Base-by-base conservation (phyloP, 202 grass and related monocot genomes). In the Dendrocalamus latiflorus region DNA sequence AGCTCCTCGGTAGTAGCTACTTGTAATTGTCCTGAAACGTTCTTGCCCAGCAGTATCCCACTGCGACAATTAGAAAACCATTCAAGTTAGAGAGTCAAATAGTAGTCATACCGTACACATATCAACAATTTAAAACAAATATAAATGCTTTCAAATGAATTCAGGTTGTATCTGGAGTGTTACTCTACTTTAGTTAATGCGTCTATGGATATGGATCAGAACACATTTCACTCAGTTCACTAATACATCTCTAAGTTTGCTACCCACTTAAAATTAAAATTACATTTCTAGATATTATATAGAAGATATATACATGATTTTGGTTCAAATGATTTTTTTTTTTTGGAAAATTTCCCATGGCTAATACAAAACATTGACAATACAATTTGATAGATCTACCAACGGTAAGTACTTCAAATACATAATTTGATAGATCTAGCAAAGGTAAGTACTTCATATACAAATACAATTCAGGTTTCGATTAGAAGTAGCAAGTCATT, bases 1-100 rank as follows among this genome's bases (percentile, higher is more conserved):
- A 69, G 92, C 92, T 62, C 92, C 92, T 74, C 92, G 78, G 43
- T 94, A 94, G 74, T 94, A 94, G 86, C 92, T 94, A 45, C 92
- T 94, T 18, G 92, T 94, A 63, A 94, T 94, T 47, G 92, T 94
- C 72, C 92, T 89, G 85, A 94, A 94, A 21, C 92, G 84, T 79
- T 94, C 92, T 90, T 94, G 92, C 4, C 92, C 92, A 80, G 92
- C 92, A 49, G 92, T 94, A 65, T 94, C 92, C 92, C 92, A 94
- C 92, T 94, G 74, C 30, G n/a, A 72, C 39, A 65, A 30, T 58
- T 25, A 58, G 8, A 87, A 62, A 71, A 75, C 11, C 39, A 78
- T 56, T 48, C 76, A 59, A 86, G 64, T 61, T 75, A 34, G 38
- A 54, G 22, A 57, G 11, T 43, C 43, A 53, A n/a, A 60, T 26